Base-by-base conservation (phyloP, 371 early-diverging fungal genomes). In the Mortierella sp. region DNA sequence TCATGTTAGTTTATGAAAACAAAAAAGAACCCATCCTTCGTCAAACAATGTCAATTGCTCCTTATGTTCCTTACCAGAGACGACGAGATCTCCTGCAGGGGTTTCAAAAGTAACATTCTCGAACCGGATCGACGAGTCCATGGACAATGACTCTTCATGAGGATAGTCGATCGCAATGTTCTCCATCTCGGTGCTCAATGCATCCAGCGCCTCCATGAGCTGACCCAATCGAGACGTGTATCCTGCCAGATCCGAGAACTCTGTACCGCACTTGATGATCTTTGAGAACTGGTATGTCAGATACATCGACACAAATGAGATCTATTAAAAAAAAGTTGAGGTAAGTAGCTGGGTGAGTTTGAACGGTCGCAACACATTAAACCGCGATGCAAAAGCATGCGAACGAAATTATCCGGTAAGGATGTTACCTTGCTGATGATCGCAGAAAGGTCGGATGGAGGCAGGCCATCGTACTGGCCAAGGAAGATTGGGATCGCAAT, bases 221-320 rank as follows among this genome's bases (percentile, higher is more conserved):
- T 94, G 94, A n/a, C 89, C 92, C 8, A 97, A 87, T 87, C 98
- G 97, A n/a, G 94, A 90, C 3, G 93, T 90, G 79, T 94, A 95
- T 7, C 98, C 97, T 34, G 95, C 94, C 37, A 96, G 74, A 58
- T 95, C 94, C 0, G 96, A 91, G 55, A 95, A 76, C 70, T 88
- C 88, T 39, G 85, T 85, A 2, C 92, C 88, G 78, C 92, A 91
- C 65, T 93, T 89, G 64, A 95, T 95, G 26, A 97, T 92, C 4
- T 90, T 90, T 1, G 95, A 92, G 75, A 95, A 94, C 43, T 88
- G 88, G 79, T 81, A 94, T 2, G 94, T 91, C 64, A 95, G 82
- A 53, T 96, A 94, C 89, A 95, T 90, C 52, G 93, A 90, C n/a
- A 95, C 89, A 77, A 96, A 96, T 0, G 95, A 88, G 55, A 89